Evolutionary conservation across 129 eudicot species (phyloP).

Genomic region (Centrapalus pauciflorus): DNA sequence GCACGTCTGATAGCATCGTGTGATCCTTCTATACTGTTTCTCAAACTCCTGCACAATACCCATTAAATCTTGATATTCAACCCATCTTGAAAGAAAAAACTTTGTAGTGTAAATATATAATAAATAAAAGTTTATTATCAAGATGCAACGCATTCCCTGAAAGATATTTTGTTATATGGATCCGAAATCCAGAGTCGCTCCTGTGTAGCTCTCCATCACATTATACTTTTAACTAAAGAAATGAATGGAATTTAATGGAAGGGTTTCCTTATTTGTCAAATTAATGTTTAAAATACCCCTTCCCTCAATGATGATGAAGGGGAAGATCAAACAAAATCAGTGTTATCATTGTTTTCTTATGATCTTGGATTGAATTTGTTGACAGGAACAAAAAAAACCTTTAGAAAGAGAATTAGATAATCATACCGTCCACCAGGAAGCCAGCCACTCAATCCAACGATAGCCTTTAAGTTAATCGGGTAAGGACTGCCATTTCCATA

Average conservation of each 20-base stretch:
- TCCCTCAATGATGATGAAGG: not conserved
- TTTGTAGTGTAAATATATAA: too few relatives aligned
- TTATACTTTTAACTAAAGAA: not conserved
- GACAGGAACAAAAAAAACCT: not conserved
- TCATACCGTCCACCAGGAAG: conserved; percentile 87
- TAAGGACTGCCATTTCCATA: conserved; percentile 77
- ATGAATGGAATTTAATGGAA: not conserved
- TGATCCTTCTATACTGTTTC: conserved; percentile 72
- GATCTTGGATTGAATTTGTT: not conserved
- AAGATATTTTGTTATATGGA: too few relatives aligned
- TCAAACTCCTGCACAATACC: conserved; percentile 48
- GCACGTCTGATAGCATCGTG: conserved; percentile 84
- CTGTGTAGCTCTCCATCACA: not conserved
- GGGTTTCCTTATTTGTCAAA: not conserved
- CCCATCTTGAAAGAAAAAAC: too few relatives aligned
- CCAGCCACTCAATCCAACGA: conserved; percentile 94
- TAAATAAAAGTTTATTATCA: too few relatives aligned
- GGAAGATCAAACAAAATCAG: not conserved
- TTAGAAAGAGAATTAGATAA: not conserved
- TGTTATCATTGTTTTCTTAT: not conserved
- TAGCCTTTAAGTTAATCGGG: conserved; percentile 71
- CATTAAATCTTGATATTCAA: not conserved
- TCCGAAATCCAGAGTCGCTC: too few relatives aligned
- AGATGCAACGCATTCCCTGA: too few relatives aligned
- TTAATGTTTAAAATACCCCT: not conserved